phyloP scores from a whole-genome alignment of 768 basidiomycete genomes.

The Rhodocollybia butyracea region DNA sequence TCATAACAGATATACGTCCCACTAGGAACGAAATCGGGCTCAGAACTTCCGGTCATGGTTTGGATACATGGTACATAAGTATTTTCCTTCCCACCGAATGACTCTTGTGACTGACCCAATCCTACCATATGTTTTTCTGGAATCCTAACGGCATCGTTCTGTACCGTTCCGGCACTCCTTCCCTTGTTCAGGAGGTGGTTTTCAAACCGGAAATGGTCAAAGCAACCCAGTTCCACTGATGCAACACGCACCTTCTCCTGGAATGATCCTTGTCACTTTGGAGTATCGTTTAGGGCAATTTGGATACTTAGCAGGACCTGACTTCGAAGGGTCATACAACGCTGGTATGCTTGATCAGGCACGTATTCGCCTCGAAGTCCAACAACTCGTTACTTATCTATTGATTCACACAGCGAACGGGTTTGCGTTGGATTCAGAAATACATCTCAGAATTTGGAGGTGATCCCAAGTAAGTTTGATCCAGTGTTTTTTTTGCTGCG shows the following conservation, averaged over 20 bases:
- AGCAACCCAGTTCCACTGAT: slow-evolving; percentile 29
- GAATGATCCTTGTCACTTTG: slow-evolving; percentile 39
- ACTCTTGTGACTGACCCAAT: background rate
- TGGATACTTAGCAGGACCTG: slow-evolving; percentile 33
- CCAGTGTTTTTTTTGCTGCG: background rate
- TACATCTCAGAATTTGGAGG: slow-evolving; percentile 6
- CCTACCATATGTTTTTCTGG: background rate
- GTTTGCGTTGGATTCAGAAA: background rate
- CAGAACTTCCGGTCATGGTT: slow-evolving; percentile 29
- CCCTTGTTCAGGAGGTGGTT: slow-evolving; percentile 35
- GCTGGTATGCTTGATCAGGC: slow-evolving; percentile 41
- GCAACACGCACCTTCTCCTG: slow-evolving; percentile 25
- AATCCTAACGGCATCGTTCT: background rate
- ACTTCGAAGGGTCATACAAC: slow-evolving; percentile 26
- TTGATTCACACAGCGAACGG: slow-evolving; percentile 7
- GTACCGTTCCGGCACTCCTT: background rate
- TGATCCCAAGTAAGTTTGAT: slow-evolving; percentile 5
- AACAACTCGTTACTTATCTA: background rate
- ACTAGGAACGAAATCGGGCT: slow-evolving; percentile 6
- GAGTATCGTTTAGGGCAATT: slow-evolving; percentile 41
- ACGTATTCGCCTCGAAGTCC: background rate
- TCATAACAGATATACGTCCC: slow-evolving; percentile 16
- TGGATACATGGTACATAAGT: slow-evolving; percentile 41
- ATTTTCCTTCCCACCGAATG: background rate
- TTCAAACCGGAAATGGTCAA: slow-evolving; percentile 32